A percentile compares a stretch with the other conserved stretches of the same genome.
phyloP scores from a whole-genome alignment of 345 rosid genomes.

The Gossypium turneri region DNA sequence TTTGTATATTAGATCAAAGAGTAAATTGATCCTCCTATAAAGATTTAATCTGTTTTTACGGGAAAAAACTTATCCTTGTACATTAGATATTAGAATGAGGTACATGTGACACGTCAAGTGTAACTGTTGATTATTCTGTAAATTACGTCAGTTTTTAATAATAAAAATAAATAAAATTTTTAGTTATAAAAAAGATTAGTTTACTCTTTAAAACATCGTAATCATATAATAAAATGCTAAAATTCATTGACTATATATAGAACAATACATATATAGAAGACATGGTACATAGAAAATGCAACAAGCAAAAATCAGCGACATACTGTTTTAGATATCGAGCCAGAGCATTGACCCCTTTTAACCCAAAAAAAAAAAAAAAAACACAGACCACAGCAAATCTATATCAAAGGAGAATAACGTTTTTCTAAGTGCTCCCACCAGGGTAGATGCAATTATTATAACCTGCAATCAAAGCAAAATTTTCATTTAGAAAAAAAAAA shows the following conservation, averaged over 20 bases:
- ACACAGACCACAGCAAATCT: background rate
- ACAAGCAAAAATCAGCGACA: background rate
- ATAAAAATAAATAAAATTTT: no score
- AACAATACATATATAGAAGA: background rate
- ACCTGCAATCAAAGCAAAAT: slow-evolving; percentile 34
- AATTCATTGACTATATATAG: background rate
- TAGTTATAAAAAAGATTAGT: no score
- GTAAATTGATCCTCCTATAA: fast-evolving
- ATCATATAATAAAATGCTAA: background rate
- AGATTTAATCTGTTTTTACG: no score
- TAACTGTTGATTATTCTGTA: no score
- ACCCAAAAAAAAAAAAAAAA: no score
- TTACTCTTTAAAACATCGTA: no score
- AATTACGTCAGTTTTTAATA: no score
- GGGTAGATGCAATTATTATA: slow-evolving; percentile 56
- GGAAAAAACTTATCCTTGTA: no score
- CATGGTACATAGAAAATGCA: background rate
- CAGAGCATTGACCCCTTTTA: background rate
- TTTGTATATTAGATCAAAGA: no score
- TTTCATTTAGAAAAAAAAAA: slow-evolving; percentile 2
- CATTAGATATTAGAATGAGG: no score
- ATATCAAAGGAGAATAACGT: slow-evolving; percentile 11
- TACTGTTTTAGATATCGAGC: no score
- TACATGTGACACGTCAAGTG: no score
- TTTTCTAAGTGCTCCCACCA: slow-evolving; percentile 47